Evolutionary conservation across 2,329 filamentous ascomycete genomes (phyloP).

Genomic region (Colletotrichum sp.): DNA sequence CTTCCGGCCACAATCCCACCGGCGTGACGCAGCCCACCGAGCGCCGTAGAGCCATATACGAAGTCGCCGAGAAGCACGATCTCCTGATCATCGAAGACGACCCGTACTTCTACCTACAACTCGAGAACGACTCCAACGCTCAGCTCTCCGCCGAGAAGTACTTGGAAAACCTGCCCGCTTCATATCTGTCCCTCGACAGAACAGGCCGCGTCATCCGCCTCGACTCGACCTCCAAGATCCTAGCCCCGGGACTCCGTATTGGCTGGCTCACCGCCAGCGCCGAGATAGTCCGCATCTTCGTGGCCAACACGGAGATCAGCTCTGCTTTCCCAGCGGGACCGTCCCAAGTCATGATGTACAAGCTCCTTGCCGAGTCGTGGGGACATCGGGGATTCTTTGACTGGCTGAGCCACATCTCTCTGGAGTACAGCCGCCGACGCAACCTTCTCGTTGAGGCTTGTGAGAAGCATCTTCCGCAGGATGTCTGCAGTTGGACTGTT

Average conservation of each 20-base stretch:
- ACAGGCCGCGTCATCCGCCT: not conserved
- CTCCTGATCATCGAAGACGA: not conserved
- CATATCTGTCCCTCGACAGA: not conserved
- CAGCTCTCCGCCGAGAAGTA: not conserved
- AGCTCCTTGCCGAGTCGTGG: not conserved
- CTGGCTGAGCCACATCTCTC: not conserved
- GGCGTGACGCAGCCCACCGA: not conserved
- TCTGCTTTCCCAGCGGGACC: not conserved
- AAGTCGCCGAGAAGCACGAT: not conserved
- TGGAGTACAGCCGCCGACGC: not conserved
- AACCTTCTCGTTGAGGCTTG: not conserved
- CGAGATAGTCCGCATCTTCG: not conserved
- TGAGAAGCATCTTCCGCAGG: not conserved
- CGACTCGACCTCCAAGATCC: not conserved
- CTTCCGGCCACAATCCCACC: not conserved
- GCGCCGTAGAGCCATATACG: not conserved
- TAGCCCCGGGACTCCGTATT: not conserved
- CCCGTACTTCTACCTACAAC: not conserved
- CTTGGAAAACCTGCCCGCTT: not conserved
- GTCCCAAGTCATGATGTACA: not conserved
- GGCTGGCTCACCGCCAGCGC: not conserved
- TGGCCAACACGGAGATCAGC: not conserved
- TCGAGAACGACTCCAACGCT: rapidly evolving
- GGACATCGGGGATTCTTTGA: not conserved
- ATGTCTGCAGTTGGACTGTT: rapidly evolving